A percentile compares a stretch with the other conserved stretches of the same genome.
phyloP scores from a whole-genome alignment of 2,329 filamentous ascomycete genomes.

The Pseudocercospora fuligena region DNA sequence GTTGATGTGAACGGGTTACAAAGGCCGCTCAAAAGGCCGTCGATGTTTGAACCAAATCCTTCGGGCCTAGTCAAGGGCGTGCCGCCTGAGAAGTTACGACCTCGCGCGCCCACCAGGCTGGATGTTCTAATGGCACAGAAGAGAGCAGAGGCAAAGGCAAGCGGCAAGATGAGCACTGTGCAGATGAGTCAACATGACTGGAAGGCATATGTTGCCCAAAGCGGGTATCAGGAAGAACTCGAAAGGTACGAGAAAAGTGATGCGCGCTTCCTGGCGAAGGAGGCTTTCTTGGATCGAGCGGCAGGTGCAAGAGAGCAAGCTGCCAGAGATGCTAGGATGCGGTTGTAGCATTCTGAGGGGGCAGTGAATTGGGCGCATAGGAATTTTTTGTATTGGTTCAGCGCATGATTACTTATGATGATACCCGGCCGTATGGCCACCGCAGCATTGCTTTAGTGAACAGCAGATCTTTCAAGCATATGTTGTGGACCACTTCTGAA shows the following conservation, averaged over 20 bases:
- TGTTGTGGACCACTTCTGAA: background rate
- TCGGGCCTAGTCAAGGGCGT: constrained; percentile 53
- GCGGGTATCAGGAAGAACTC: constrained; percentile 65
- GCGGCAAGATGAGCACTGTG: constrained; percentile 67
- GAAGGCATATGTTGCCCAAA: constrained; percentile 66
- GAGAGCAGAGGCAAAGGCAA: constrained; percentile 44
- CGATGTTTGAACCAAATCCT: constrained; percentile 58
- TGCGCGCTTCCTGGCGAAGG: constrained; percentile 64
- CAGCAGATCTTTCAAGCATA: background rate
- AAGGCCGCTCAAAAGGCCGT: constrained; percentile 52
- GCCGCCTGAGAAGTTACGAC: constrained; percentile 50
- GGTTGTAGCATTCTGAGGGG: constrained; percentile 27
- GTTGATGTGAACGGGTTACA: constrained; percentile 41
- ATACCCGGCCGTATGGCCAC: background rate
- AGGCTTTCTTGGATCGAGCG: constrained; percentile 66
- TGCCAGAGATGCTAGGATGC: constrained; percentile 56
- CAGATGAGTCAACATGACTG: constrained; percentile 70
- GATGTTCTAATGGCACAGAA: constrained; percentile 41
- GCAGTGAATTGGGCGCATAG: background rate
- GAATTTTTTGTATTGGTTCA: background rate
- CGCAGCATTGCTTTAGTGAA: background rate
- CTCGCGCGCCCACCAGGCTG: constrained; percentile 37
- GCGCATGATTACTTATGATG: background rate
- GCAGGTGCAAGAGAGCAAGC: constrained; percentile 63
- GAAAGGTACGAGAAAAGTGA: constrained; percentile 66